Conservation (phyloP, 495 filamentous ascomycete genomes). For the Trichoderma gamsii region DNA sequence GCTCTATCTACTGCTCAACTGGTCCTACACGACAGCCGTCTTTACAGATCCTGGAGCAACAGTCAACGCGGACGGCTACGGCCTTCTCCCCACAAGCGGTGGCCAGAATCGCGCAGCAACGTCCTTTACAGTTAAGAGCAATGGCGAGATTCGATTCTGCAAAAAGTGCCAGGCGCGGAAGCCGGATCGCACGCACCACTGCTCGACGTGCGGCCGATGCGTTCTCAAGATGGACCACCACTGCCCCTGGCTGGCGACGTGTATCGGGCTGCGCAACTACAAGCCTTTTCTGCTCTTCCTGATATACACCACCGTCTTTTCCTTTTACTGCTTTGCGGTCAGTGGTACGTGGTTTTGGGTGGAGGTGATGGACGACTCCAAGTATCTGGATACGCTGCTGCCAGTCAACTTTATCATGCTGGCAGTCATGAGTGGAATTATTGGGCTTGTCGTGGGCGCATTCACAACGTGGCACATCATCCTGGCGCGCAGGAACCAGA, state of each 20-base stretch:
- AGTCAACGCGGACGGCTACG: slow-evolving; percentile 46
- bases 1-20: slow-evolving; percentile 75
- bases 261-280: slow-evolving; percentile 89
- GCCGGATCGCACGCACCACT: slow-evolving; percentile 95
- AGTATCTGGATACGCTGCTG: slow-evolving; percentile 59
- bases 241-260: slow-evolving; percentile 96
- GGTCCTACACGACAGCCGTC: slow-evolving; percentile 83
- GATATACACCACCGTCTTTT: slow-evolving; percentile 83
- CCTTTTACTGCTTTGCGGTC: slow-evolving; percentile 69
- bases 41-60: slow-evolving; percentile 80
- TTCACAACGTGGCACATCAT: slow-evolving; percentile 93
- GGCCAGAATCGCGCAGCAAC: slow-evolving; percentile 46
- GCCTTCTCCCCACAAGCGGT: slow-evolving; percentile 42
- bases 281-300: slow-evolving; percentile 93
- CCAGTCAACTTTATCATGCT: slow-evolving; percentile 88
- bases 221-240: slow-evolving; percentile 99
- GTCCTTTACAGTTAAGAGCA: slow-evolving; percentile 84
- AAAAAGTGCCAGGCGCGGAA: slow-evolving; percentile 94
- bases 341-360: slow-evolving; percentile 71
- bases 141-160: slow-evolving; percentile 79
- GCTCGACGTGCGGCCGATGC: slow-evolving; percentile 84
- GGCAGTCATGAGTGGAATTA: slow-evolving; percentile 79
- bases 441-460: slow-evolving; percentile 78
- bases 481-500: slow-evolving; percentile 69
- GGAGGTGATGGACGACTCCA: slow-evolving; percentile 64